Evolutionary conservation across 2,329 filamentous ascomycete species (phyloP).

Genomic region (Penicillium sp.): DNA sequence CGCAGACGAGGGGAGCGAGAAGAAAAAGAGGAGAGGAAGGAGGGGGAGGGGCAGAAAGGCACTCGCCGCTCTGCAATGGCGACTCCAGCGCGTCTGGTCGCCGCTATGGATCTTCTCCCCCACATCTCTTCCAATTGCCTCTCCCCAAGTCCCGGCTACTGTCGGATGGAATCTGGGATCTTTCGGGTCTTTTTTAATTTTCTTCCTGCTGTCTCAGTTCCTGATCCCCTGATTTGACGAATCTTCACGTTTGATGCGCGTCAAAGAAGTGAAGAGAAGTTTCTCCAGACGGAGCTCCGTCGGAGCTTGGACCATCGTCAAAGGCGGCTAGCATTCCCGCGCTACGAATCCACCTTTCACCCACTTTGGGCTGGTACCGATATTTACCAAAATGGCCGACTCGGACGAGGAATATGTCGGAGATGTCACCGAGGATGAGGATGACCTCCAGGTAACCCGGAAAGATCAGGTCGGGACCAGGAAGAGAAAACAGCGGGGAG

Average conservation of each 20-base stretch:
- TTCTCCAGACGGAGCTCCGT: conserved; percentile 24
- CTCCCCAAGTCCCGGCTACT: conserved; percentile 21
- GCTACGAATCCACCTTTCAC: conserved; percentile 7
- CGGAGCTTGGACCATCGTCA: conserved; percentile 32
- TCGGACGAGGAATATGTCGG: conserved; percentile 56
- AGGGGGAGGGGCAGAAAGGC: conserved; percentile 32
- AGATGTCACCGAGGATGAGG: conserved; percentile 50
- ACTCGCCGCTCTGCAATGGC: conserved; percentile 23
- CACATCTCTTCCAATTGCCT: conserved; percentile 29
- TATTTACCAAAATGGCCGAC: conserved; percentile 40
- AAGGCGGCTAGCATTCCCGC: conserved; percentile 8
- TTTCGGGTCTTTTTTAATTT: no score
- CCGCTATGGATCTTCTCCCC: conserved; percentile 36
- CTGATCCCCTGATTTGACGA: neutral
- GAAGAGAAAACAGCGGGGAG: conserved; percentile 41
- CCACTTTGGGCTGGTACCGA: neutral
- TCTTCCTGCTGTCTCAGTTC: neutral
- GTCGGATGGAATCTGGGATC: conserved; percentile 3
- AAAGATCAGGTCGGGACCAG: conserved; percentile 26
- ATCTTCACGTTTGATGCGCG: neutral
- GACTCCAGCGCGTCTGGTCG: conserved; percentile 29
- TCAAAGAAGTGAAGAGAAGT: conserved; percentile 1
- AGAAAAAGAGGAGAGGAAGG: conserved; percentile 21
- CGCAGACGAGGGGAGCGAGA: conserved; percentile 19
- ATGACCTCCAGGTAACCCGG: conserved; percentile 26